Evolutionary conservation across 306 rosid genomes (phyloP).

Genomic region (Glycine soja): DNA sequence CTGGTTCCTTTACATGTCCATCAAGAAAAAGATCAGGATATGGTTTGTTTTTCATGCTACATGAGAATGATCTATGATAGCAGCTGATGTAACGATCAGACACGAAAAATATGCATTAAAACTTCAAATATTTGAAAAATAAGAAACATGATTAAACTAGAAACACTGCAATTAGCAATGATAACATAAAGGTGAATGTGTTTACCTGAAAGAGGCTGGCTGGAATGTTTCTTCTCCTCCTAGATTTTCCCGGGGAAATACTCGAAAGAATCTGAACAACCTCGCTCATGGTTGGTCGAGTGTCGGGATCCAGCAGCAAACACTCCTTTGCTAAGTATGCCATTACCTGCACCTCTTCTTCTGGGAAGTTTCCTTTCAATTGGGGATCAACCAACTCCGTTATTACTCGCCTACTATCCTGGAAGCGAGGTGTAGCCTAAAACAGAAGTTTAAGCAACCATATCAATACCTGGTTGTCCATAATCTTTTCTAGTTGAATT

Average conservation of each 20-base stretch:
- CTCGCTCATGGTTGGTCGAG: slow-evolving; percentile 95
- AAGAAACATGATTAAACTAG: slow-evolving; percentile 19
- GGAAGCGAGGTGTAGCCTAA: slow-evolving; percentile 89
- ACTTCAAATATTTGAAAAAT: not conserved
- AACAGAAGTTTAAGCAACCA: slow-evolving; percentile 41
- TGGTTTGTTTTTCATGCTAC: slow-evolving; percentile 43
- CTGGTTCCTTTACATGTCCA: slow-evolving; percentile 52
- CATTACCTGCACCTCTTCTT: slow-evolving; percentile 92
- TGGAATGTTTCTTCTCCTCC: slow-evolving; percentile 72
- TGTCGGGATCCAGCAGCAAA: slow-evolving; percentile 84
- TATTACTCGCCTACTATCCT: slow-evolving; percentile 75
- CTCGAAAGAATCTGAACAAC: slow-evolving; percentile 96
- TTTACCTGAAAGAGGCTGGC: slow-evolving; percentile 69
- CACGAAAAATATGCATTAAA: slow-evolving; percentile 13
- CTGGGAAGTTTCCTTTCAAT: slow-evolving; percentile 72
- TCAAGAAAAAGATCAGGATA: slow-evolving; percentile 40
- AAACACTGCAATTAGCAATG: slow-evolving; percentile 22
- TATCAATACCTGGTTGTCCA: slow-evolving; percentile 27
- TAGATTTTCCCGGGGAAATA: slow-evolving; percentile 78
- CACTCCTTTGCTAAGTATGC: slow-evolving; percentile 98
- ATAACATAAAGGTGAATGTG: slow-evolving; percentile 26
- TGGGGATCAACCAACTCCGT: slow-evolving; percentile 79
- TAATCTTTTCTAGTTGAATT: slow-evolving; percentile 27
- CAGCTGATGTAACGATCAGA: not conserved
- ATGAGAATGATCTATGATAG: slow-evolving; percentile 45